phyloP scores from a whole-genome alignment of 257 asterid genomes.

The Solanum ossicruentum region DNA sequence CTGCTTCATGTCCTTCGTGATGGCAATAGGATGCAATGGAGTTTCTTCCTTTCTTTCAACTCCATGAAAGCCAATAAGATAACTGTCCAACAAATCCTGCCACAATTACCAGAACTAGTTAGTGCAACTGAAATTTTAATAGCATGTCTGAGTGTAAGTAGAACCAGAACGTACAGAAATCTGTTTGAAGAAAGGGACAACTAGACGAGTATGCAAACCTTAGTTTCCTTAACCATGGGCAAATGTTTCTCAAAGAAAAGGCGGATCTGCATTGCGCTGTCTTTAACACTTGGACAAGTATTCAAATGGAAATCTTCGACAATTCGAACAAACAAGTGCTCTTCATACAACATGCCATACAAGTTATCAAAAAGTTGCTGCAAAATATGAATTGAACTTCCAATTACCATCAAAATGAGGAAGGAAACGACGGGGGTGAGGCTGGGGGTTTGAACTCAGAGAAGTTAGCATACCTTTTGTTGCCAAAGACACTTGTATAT shows the following conservation, averaged over 20 bases:
- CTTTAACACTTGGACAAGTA: constrained; percentile 48
- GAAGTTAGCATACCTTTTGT: constrained; percentile 51
- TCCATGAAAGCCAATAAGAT: constrained; percentile 53
- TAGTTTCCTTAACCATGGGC: constrained; percentile 51
- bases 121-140: background rate
- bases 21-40: constrained; percentile 53
- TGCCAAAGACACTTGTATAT: constrained; percentile 73
- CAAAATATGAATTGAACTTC: constrained; percentile 6
- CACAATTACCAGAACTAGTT: background rate
- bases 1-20: constrained; percentile 66
- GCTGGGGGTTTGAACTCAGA: background rate
- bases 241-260: constrained; percentile 31
- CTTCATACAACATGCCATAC: constrained; percentile 50
- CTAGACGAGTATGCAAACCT: constrained; percentile 28
- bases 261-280: constrained; percentile 29
- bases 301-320: constrained; percentile 46
- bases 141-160: background rate
- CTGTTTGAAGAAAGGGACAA: background rate
- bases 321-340: constrained; percentile 40
- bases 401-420: background rate
- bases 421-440: background rate
- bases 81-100: constrained; percentile 55
- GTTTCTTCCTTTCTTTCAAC: constrained; percentile 15
- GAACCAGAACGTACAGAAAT: background rate
- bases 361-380: constrained; percentile 79